Evolutionary conservation across 805 yeast genomes (phyloP), one percentile per base, ranked within the genome.

Genomic region (Nakazawaea ernobii): DNA sequence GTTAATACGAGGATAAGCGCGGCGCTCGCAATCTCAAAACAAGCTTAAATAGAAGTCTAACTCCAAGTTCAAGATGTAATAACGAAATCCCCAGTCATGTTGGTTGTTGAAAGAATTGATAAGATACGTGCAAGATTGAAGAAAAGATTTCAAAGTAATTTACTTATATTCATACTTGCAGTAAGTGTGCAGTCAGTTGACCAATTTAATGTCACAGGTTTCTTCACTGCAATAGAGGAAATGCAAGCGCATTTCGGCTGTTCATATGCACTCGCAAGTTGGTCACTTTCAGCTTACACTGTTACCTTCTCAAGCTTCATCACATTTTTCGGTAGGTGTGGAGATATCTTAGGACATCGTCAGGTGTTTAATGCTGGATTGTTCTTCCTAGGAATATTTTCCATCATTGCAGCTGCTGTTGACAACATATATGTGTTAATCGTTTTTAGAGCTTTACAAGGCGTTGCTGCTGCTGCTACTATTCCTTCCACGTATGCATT

Each of bases 271-370:
- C 10, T 20, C 8, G 39, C 39, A 9, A 11, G 15, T 14, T 68
- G 72, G 72, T 59, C 60, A 0, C 42, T 68, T 6, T 60, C 70
- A 2, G 60, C 66, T 1, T 68, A 68, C 51, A 59, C 68, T 2
- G 49, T 68, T n/a, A 65, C 71, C 0, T 53, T 67, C 17, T 68
- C 68, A 13, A 59, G 69, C 1, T 65, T 66, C 50, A 68, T 68
- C 39, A 60, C 67, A 33, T 44, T 65, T 11, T 57, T 62, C 42
- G 71, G 73, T 11, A 62, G 67, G 41, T 28, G 66, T 4, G 61
- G 61, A 8, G 72, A 68, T 51, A 55, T 63, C 17, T 32, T 67
- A 6, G 71, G 71, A 29, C 60, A 61, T 27, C 55, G 59, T 7
- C 27, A 42, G 8, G 52, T 63, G 4, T 62, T 59, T 42, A 44